Percentiles rank a stretch among this genome's conserved stretches.
Evolutionary conservation across 2,329 filamentous ascomycete genomes (phyloP).

Genomic region (Cadophora luteo-olivacea): DNA sequence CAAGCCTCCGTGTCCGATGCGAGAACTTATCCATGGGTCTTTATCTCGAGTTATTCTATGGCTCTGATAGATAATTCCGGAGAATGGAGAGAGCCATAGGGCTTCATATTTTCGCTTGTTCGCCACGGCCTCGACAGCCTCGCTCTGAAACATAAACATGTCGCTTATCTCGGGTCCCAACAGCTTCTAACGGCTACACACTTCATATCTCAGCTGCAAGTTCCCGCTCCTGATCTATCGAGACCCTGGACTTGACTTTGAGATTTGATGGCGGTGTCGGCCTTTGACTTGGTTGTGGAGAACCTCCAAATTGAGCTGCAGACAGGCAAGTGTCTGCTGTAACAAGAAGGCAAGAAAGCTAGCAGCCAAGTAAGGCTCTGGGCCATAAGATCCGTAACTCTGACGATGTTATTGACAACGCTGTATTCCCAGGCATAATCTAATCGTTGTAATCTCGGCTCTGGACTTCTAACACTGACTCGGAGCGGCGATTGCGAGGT

Average conservation of each 20-base stretch:
- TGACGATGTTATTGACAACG: neutral
- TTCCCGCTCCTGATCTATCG: neutral
- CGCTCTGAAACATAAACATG: slow-evolving; percentile 9
- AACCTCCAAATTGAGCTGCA: neutral
- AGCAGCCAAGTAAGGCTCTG: neutral
- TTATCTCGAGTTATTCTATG: neutral
- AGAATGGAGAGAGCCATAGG: neutral
- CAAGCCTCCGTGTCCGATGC: neutral
- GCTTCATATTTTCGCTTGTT: neutral
- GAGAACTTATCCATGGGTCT: too few species aligned
- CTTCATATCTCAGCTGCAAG: slow-evolving; percentile 3
- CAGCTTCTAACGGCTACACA: slow-evolving; percentile 4
- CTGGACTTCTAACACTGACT: too few species aligned
- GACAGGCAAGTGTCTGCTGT: neutral
- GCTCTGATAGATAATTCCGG: neutral
- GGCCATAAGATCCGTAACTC: neutral
- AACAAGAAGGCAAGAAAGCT: neutral
- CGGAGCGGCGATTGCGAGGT: too few species aligned
- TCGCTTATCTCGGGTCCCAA: neutral
- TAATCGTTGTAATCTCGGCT: neutral
- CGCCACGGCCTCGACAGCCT: neutral
- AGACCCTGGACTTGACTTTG: neutral
- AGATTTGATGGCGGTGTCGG: neutral
- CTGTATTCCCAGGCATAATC: neutral
- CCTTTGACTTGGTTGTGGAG: neutral